phyloP scores from a whole-genome alignment of 2,329 filamentous ascomycete species.

The Alternaria sp. region DNA sequence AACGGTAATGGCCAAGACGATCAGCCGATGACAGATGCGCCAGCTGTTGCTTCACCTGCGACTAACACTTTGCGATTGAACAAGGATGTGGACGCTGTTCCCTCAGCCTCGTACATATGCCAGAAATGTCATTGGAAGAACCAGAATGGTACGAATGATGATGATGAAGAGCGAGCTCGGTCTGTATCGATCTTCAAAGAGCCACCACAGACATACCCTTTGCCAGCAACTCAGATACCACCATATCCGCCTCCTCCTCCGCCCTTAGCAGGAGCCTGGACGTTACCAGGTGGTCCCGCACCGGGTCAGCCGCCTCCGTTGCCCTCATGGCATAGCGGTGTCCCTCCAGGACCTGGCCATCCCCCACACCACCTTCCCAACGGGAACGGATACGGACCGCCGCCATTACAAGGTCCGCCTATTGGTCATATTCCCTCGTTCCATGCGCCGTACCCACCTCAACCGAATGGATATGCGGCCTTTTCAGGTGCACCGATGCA shows the following conservation, averaged over 20 bases:
- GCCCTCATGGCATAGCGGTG: conserved; percentile 43
- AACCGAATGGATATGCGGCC: conserved; percentile 47
- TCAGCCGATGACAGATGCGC: conserved; percentile 44
- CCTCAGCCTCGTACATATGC: conserved; percentile 51
- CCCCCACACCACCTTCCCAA: conserved; percentile 42
- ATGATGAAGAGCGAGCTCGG: conserved; percentile 42
- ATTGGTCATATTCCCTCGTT: conserved; percentile 42
- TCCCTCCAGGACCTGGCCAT: conserved; percentile 36
- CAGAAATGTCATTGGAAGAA: conserved; percentile 61
- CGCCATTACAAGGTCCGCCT: conserved; percentile 35
- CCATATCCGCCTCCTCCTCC: conserved; percentile 32
- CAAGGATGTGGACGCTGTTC: conserved; percentile 30
- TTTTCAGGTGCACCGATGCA: conserved; percentile 44
- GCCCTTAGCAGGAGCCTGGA: conserved; percentile 35
- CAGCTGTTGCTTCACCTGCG: conserved; percentile 31
- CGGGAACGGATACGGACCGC: conserved; percentile 40
- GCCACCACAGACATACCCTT: conserved; percentile 44
- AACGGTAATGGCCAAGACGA: conserved; percentile 39
- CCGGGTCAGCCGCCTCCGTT: conserved; percentile 43
- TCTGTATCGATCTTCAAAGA: conserved; percentile 42
- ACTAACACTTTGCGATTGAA: conserved; percentile 34
- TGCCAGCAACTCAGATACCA: conserved; percentile 46
- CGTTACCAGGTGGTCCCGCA: conserved; percentile 29
- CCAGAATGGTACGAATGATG: conserved; percentile 47
- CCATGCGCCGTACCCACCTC: conserved; percentile 45